Conservation (phyloP, 225 moss, liverwort and hornwort species). For the Asterella californica region DNA sequence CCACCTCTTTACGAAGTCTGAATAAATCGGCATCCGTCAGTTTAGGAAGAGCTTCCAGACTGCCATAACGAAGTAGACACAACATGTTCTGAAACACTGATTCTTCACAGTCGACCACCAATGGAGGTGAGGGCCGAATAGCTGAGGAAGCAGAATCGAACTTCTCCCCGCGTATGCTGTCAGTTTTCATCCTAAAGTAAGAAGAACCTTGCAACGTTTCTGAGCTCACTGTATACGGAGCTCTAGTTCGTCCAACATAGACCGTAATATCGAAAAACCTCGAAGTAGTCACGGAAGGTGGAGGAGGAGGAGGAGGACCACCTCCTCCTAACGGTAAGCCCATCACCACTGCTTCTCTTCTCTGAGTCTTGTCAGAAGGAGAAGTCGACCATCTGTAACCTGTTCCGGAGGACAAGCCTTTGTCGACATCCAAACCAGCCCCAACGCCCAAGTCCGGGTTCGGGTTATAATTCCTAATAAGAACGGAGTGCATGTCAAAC, state of each 20-base stretch:
- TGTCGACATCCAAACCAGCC: background rate
- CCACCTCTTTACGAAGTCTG: constrained; percentile 57
- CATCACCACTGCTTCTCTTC: constrained; percentile 13
- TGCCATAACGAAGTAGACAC: constrained; percentile 57
- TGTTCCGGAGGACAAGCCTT: background rate
- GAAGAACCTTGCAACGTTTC: constrained; percentile 54
- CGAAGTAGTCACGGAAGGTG: background rate
- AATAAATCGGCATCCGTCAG: constrained; percentile 60
- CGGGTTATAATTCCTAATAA: constrained; percentile 23
- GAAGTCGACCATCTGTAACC: constrained; percentile 1
- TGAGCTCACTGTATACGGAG: constrained; percentile 48
- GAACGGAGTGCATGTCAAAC: constrained; percentile 28
- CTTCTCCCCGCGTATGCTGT: constrained; percentile 40
- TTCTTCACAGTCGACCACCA: constrained; percentile 65
- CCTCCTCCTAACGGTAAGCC: background rate
- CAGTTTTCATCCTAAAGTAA: constrained; percentile 53
- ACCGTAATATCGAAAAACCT: constrained; percentile 52
- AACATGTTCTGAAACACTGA: constrained; percentile 57
- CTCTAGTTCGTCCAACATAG: constrained; percentile 50
- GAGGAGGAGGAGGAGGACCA: background rate
- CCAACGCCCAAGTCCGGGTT: constrained; percentile 1
- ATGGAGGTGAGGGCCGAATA: constrained; percentile 17
- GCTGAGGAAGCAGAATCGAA: constrained; percentile 25
- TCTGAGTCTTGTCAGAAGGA: constrained; percentile 9
- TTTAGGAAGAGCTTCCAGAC: constrained; percentile 58